Evolutionary conservation across 2,329 filamentous ascomycete genomes (phyloP).

Genomic region (Colletotrichum siamense): DNA sequence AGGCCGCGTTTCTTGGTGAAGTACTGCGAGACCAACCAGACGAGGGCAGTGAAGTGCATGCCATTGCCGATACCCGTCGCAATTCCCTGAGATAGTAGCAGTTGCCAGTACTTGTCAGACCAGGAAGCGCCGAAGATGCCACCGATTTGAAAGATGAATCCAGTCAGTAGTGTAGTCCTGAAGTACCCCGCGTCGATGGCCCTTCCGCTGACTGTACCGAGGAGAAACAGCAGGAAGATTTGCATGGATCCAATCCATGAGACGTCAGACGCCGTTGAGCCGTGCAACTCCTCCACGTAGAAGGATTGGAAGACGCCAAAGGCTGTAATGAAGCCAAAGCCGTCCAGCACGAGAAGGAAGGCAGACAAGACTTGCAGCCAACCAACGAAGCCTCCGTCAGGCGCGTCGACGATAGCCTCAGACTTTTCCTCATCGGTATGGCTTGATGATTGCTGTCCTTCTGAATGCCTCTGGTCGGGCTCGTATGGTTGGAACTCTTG

Average conservation of each 20-base stretch:
- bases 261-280: constrained; percentile 40
- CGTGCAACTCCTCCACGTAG: constrained; percentile 36
- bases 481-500: background rate
- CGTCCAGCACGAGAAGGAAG: constrained; percentile 46
- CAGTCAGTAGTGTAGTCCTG: constrained; percentile 40
- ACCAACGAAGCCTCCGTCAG: constrained; percentile 24
- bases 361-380: constrained; percentile 45
- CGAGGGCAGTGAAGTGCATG: constrained; percentile 59
- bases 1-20: constrained; percentile 59
- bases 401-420: background rate
- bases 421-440: background rate
- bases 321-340: constrained; percentile 51
- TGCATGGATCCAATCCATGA: constrained; percentile 54
- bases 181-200: constrained; percentile 51
- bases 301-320: constrained; percentile 52
- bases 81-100: constrained; percentile 55
- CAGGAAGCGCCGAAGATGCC: constrained; percentile 52
- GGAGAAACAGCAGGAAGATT: constrained; percentile 46
- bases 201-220: constrained; percentile 48
- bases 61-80: constrained; percentile 59
- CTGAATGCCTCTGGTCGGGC: background rate
- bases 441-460: background rate
- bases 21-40: constrained; percentile 65
- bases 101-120: constrained; percentile 50
- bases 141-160: constrained; percentile 41